Evolutionary conservation across 257 asterid species (phyloP).

Genomic region (Nicotiana undulata): DNA sequence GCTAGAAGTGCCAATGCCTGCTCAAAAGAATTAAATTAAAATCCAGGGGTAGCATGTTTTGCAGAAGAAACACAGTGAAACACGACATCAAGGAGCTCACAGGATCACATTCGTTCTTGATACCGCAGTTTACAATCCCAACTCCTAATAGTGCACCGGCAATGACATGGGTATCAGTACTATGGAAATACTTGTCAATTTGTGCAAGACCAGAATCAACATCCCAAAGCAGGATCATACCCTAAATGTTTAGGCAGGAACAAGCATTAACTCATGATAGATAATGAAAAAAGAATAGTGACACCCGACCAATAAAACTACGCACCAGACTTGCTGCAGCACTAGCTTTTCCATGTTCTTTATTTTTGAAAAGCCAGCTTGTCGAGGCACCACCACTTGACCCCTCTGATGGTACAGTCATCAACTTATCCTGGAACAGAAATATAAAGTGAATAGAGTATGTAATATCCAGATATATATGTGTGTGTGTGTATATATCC

Average conservation of each 20-base stretch:
- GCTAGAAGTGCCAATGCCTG: constrained; percentile 91
- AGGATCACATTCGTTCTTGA: constrained; percentile 86
- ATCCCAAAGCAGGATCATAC: constrained; percentile 96
- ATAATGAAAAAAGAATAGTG: background rate
- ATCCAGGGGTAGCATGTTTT: background rate
- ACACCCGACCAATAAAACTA: background rate
- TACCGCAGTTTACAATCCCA: constrained; percentile 78
- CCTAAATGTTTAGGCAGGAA: constrained; percentile 35
- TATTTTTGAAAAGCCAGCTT: constrained; percentile 93
- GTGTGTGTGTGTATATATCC: too few relatives aligned
- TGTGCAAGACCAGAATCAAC: constrained; percentile 94
- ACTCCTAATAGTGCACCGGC: constrained; percentile 91
- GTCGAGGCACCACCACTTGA: constrained; percentile 64
- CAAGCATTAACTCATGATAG: background rate
- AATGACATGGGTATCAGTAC: constrained; percentile 60
- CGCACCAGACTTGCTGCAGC: constrained; percentile 97
- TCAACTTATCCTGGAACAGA: constrained; percentile 65
- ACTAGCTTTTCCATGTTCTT: constrained; percentile 93
- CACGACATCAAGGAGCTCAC: constrained; percentile 33
- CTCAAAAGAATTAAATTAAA: constrained; percentile 1
- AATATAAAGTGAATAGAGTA: background rate
- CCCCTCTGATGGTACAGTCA: constrained; percentile 76
- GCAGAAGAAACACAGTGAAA: background rate
- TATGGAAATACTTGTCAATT: constrained; percentile 88
- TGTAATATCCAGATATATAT: background rate